Evolutionary conservation across 345 rosid genomes (phyloP), one percentile per base, ranked within the genome.

Genomic region (Anastatica hierochuntica): DNA sequence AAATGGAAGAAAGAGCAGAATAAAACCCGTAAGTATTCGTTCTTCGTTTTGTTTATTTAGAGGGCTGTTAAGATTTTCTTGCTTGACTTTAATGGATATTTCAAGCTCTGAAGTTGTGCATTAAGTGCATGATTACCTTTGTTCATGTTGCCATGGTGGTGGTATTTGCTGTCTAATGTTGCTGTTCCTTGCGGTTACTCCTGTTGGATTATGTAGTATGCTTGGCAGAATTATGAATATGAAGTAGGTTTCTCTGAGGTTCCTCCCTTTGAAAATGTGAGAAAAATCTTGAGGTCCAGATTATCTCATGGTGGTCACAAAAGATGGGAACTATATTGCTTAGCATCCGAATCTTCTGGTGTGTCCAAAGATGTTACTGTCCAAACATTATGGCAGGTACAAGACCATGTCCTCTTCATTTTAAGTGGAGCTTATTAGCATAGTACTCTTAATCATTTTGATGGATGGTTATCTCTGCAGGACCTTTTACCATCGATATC

Each of bases 371-470:
- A 77, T 27, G 66, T 78, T 65, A 84, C 94, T 18, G 80, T 89
- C 48, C 80, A 84, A 73, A 82, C 77, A 26, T 76, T 90, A 73
- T 90, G 98, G 98, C 88, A 87, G 98, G 98, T 87, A 82, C 36
- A 38, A 47, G 55, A 52, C 16, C 38, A 48, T 63, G 6, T 19
- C 53, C 38, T 54, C 57, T 48, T 46, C 39, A 23, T 18, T 37
- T 24, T 40, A 14, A 33, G 7, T 51, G 53, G 45, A 35, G 36
- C 31, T 41, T 48, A 34, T 14, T 58, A 12, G 54, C 33, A 15
- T 13, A 2, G 13, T 14, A 31, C 29, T 6, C 34, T 46, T 14
- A 15, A 39, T 42, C 26, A 33, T 30, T 54, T 24, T 63, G 10
- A 30, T 52, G 26, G 47, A 16, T 37, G 49, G 29, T 43, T 64